Evolutionary conservation across 306 rosid genomes (phyloP).

Genomic region (Fragaria ananassa): DNA sequence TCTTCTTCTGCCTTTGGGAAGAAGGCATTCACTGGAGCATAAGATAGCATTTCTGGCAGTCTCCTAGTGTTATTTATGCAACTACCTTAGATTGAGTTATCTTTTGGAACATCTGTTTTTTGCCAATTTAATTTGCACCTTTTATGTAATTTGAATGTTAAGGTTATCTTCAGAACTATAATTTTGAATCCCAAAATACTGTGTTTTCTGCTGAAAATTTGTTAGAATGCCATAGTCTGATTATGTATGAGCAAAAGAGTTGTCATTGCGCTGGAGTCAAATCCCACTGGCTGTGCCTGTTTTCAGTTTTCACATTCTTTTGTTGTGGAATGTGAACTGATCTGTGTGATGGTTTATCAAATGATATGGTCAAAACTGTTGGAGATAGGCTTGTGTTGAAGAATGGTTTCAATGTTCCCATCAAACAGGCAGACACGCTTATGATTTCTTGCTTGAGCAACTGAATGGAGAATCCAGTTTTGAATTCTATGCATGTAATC

Average conservation of each 20-base stretch:
- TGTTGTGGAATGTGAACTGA: no score
- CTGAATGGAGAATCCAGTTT: no score
- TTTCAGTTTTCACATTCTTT: no score
- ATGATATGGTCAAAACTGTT: no score
- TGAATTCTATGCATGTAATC: no score
- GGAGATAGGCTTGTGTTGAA: no score
- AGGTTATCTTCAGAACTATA: background rate
- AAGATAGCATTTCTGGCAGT: constrained; percentile 9
- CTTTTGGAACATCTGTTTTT: constrained; percentile 19
- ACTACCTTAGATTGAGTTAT: constrained; percentile 26
- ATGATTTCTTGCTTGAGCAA: no score
- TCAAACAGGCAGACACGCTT: no score
- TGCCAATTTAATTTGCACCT: constrained; percentile 1
- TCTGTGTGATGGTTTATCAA: no score
- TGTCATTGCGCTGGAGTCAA: background rate
- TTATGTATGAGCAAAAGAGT: background rate
- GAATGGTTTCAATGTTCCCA: no score
- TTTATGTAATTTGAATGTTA: background rate
- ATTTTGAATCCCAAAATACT: constrained; percentile 13
- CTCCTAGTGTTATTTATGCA: constrained; percentile 22
- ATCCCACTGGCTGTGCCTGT: background rate
- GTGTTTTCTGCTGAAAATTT: background rate
- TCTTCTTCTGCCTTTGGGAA: constrained; percentile 54
- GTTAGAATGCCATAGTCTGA: background rate
- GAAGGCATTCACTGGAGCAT: constrained; percentile 63